These are phyloP conservation scores for Stevia rebaudiana DNA, from an alignment of 140 eudicot species.

Conservation along the genomic window DNA sequence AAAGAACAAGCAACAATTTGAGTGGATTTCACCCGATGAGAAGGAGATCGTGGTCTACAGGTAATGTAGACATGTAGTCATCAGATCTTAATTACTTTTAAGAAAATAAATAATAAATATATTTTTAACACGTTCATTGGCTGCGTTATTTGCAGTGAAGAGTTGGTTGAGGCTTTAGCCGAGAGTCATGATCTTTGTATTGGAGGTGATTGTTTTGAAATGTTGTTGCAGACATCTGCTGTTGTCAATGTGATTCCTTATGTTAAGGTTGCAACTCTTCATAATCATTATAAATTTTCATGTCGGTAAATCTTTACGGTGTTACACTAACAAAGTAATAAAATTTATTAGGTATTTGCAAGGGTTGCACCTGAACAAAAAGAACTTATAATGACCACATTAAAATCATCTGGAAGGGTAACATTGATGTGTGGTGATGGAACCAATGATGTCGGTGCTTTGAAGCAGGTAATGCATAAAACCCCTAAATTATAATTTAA, in stretches of 20 bases:
- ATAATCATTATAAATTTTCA: background rate
- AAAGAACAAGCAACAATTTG: conserved; percentile 44
- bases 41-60: conserved; percentile 48
- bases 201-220: conserved; percentile 88
- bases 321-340: conserved; percentile 5
- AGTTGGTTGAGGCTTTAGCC: conserved; percentile 68
- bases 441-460: conserved; percentile 92
- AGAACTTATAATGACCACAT: conserved; percentile 87
- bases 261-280: conserved; percentile 51
- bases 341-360: conserved; percentile 64
- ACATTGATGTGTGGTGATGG: conserved; percentile 98
- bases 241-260: conserved; percentile 76
- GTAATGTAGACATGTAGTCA: no score
- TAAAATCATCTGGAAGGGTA: conserved; percentile 75
- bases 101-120: background rate
- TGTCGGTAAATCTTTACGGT: background rate
- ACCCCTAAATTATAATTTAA: no score
- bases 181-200: conserved; percentile 77
- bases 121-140: background rate
- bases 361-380: conserved; percentile 98
- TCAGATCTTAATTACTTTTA: no score
- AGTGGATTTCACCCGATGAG: conserved; percentile 97
- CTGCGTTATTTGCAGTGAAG: conserved; percentile 38
- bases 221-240: conserved; percentile 80
- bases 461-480: conserved; percentile 65